Evolutionary conservation across 129 eudicot genomes (phyloP).

Genomic region (Tanacetum coccineum): DNA sequence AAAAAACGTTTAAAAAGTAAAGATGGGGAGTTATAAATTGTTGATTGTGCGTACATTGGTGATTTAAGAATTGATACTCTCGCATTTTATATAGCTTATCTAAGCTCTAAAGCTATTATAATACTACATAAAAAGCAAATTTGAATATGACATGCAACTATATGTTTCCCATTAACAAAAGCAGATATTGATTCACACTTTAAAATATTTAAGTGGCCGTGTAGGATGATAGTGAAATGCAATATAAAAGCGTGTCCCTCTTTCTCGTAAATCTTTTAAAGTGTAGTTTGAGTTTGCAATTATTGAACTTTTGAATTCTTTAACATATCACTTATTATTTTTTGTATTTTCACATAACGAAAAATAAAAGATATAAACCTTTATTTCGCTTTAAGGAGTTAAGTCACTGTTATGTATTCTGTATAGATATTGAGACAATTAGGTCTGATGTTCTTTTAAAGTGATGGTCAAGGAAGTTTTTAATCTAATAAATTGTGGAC

Average conservation of each 20-base stretch:
- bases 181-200: constrained; percentile 11
- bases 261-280: background rate
- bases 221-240: constrained; percentile 22
- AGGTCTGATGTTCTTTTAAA: too few relatives aligned
- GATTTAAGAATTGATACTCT: background rate
- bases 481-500: too few relatives aligned
- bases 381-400: too few relatives aligned
- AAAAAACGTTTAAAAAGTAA: background rate
- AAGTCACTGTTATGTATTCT: too few relatives aligned
- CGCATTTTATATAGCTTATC: constrained; percentile 14
- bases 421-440: too few relatives aligned
- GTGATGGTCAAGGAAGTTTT: too few relatives aligned
- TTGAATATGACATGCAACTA: background rate
- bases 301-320: background rate
- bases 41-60: background rate
- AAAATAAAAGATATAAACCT: background rate
- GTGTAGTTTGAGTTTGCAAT: background rate
- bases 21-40: background rate
- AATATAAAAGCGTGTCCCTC: constrained; percentile 1
- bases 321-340: background rate
- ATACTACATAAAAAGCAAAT: background rate
- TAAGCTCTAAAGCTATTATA: background rate
- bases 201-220: constrained; percentile 5
- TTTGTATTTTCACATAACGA: background rate
- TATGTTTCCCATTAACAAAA: constrained; percentile 16